phyloP scores from a whole-genome alignment of 768 basidiomycete genomes.

The Kwoniella mangroviensis region DNA sequence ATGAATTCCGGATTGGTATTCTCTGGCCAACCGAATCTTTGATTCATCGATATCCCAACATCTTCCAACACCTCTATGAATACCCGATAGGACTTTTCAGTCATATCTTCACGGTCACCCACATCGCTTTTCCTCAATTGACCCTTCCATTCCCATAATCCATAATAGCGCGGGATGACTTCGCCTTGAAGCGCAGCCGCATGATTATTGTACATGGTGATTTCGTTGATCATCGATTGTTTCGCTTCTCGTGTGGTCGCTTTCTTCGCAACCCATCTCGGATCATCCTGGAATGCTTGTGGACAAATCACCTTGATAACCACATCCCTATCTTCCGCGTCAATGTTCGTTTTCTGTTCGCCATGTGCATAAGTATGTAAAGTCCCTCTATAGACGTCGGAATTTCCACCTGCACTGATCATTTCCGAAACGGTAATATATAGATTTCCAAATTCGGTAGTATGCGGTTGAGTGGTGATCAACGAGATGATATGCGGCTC shows the following conservation, averaged over 20 bases:
- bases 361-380: neutral
- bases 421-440: neutral
- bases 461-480: neutral
- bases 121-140: neutral
- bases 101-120: neutral
- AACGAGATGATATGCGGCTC: conserved; percentile 4
- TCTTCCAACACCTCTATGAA: conserved; percentile 8
- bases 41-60: neutral
- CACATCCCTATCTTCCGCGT: neutral
- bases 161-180: conserved; percentile 6
- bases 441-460: neutral
- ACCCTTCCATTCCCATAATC: conserved; percentile 4
- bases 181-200: conserved; percentile 1
- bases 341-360: neutral
- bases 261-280: neutral
- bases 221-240: neutral
- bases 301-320: conserved; percentile 6
- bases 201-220: neutral
- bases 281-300: conserved; percentile 3
- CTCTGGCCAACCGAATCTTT: neutral
- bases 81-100: neutral
- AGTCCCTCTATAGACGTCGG: conserved; percentile 11
- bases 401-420: neutral
- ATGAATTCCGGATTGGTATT: neutral
- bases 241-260: neutral